These are phyloP conservation scores for Ephemerocybe angulata DNA, from an alignment of 768 basidiomycete species.

Conservation along the genomic window DNA sequence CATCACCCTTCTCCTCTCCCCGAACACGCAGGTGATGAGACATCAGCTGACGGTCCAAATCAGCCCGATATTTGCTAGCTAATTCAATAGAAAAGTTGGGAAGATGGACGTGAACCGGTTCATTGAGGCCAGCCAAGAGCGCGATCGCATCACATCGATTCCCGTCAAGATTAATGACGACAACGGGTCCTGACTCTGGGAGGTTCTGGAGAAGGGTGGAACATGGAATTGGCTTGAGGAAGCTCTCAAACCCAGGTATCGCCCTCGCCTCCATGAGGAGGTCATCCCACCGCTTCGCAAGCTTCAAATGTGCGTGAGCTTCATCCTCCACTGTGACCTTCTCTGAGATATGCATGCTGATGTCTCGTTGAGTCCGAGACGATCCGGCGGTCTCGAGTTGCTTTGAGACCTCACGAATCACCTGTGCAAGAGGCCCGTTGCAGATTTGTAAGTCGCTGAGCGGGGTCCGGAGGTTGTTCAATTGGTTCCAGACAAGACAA, in stretches of 20 bases:
- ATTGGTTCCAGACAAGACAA: conserved; percentile 25
- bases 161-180: conserved; percentile 17
- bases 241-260: conserved; percentile 18
- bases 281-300: conserved; percentile 13
- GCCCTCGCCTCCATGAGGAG: conserved; percentile 10
- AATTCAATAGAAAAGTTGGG: conserved; percentile 1
- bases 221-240: conserved; percentile 14
- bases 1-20: too few relatives aligned
- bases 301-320: neutral
- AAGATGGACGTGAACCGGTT: conserved; percentile 10
- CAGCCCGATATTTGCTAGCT: neutral
- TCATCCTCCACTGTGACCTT: neutral
- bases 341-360: neutral
- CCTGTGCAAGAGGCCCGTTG: too few relatives aligned
- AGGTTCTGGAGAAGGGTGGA: conserved; percentile 4
- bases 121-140: conserved; percentile 5
- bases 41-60: neutral
- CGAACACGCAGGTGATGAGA: neutral
- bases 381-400: too few relatives aligned
- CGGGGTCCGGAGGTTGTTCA: too few relatives aligned
- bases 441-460: too few relatives aligned
- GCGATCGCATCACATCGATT: conserved; percentile 20
- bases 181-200: conserved; percentile 14
- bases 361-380: neutral
- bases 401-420: too few relatives aligned